Evolutionary conservation across 345 rosid species (phyloP).

Genomic region (Pistacia atlantica): DNA sequence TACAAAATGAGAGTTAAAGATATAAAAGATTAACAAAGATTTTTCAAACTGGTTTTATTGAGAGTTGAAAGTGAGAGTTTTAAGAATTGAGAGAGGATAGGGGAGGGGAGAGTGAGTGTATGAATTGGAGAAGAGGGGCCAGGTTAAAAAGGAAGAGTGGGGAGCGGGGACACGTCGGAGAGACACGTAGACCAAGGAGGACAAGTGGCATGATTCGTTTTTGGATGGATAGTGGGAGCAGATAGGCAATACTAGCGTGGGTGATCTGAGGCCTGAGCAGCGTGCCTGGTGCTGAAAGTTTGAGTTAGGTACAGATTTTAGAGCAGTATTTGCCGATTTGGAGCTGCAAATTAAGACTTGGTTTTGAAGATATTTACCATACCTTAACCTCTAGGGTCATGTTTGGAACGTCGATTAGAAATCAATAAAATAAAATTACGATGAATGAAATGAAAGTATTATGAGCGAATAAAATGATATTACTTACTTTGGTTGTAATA

Average conservation of each 20-base stretch:
- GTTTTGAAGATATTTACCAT: not conserved
- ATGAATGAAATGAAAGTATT: no score
- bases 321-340: not conserved
- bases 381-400: no score
- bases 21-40: not conserved
- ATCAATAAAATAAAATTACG: no score
- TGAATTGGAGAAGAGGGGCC: constrained; percentile 1
- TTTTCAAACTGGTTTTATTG: not conserved
- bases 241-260: constrained; percentile 7
- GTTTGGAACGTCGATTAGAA: no score
- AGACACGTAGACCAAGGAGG: constrained; percentile 20
- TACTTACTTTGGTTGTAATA: no score
- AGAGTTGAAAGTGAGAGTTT: constrained; percentile 4
- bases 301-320: not conserved
- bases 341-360: not conserved
- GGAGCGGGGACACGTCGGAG: constrained; percentile 39
- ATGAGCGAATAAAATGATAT: no score
- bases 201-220: constrained; percentile 34
- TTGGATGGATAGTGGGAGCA: constrained; percentile 7
- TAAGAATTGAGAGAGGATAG: not conserved
- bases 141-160: constrained; percentile 10
- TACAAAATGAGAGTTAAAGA: not conserved
- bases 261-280: not conserved
- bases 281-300: constrained; percentile 29
- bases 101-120: not conserved